A percentile compares a stretch with the other conserved stretches of the same genome.
Evolutionary conservation across 805 yeast species (phyloP).

Genomic region (Kodamaea hsintzibuensis): DNA sequence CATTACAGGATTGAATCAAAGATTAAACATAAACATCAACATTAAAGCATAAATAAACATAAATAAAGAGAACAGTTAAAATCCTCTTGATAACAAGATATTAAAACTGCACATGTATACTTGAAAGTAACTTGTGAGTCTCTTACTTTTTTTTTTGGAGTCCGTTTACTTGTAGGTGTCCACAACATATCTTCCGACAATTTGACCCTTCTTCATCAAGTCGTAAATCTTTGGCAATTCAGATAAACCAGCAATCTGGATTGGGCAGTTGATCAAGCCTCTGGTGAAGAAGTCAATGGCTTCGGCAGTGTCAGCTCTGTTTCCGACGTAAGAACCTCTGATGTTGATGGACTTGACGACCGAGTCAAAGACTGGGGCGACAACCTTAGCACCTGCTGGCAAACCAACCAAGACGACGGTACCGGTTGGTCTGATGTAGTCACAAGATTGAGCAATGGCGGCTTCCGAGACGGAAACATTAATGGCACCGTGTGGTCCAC

Average conservation of each 20-base stretch:
- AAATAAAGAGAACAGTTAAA: background rate
- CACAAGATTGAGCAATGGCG: constrained; percentile 56
- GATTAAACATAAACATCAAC: background rate
- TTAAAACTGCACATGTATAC: background rate
- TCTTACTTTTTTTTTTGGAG: background rate
- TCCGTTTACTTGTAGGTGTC: constrained; percentile 24
- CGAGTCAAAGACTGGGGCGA: constrained; percentile 40
- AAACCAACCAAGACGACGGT: constrained; percentile 47
- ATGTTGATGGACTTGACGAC: constrained; percentile 41
- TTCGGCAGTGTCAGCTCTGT: constrained; percentile 48
- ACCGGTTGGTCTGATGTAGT: constrained; percentile 42
- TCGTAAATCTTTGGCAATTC: constrained; percentile 41
- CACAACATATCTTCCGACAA: constrained; percentile 47
- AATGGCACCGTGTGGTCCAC: constrained; percentile 77
- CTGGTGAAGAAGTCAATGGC: constrained; percentile 46
- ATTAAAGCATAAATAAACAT: constrained; percentile 1
- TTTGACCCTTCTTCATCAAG: constrained; percentile 43
- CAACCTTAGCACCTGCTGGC: constrained; percentile 46
- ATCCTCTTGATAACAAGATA: background rate
- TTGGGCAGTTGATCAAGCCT: constrained; percentile 45
- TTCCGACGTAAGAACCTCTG: constrained; percentile 47
- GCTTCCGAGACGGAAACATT: constrained; percentile 73
- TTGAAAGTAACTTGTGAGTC: background rate
- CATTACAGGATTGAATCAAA: background rate
- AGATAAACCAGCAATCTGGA: constrained; percentile 42